Evolutionary conservation across 495 filamentous ascomycete species (phyloP), one percentile per base, ranked within the genome.

Genomic region (Tuber aestivum): DNA sequence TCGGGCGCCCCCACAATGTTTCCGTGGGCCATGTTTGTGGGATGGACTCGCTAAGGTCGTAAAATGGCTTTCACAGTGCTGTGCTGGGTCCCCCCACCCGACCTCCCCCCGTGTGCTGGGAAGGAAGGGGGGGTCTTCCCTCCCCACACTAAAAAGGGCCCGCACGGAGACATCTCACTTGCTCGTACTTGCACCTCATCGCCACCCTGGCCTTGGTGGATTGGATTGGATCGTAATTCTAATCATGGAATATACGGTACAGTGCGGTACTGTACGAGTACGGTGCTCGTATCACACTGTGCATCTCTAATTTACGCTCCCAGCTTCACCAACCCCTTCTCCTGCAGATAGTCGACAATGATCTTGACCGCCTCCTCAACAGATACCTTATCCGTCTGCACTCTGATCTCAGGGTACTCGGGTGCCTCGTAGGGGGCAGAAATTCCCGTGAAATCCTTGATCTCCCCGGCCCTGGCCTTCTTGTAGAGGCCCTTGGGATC

Each of bases 401-500:
- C 91, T 78, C 90, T 90, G 77, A 98, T 91, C 88, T 99, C 95
- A 14, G 95, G 89, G 75, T 89, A 88, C 84, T 90, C 89, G 35
- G 95, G 96, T 70, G 89, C 92, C 89, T 99, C 95, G 85, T 99
- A 99, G 7, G 95, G 95, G 4, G 79, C 80, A 71, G 88, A 91
- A 76, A 99, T 93, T 16, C 95, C 96, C 20, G 95, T 99, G 83
- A 99, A 99, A 79, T 98, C 94, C 87, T 95, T 95, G 83, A 98
- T 97, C 83, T 95, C 89, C 21, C 95, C 95, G 71, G 90, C 91
- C 27, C 94, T 87, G 9, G 95, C 95, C 89, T 97, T 97, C 89
- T 96, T 96, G 83, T 99, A 99, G 74, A 99, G 84, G 14, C 95
- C 96, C 89, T 99, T 99, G 38, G 95, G 95, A 83, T 99, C 95